Conservation (phyloP, 2,329 filamentous ascomycete species). For the Colletotrichum sp. region DNA sequence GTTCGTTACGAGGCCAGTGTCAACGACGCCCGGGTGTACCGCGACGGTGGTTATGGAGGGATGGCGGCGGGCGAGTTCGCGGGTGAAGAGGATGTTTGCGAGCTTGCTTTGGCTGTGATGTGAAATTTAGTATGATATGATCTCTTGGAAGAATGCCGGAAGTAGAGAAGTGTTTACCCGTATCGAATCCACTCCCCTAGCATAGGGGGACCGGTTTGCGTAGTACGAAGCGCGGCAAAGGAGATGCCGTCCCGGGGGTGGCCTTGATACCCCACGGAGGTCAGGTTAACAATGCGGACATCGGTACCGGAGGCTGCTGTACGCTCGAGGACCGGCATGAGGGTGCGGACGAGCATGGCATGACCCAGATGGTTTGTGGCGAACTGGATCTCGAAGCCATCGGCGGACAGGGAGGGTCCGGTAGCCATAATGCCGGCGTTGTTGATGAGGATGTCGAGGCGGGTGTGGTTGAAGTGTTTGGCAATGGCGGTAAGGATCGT, state of each 20-base stretch:
- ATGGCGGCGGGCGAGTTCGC: slow-evolving; percentile 30
- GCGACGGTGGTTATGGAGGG: slow-evolving; percentile 30
- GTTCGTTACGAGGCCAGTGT: slow-evolving; percentile 28
- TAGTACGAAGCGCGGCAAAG: neutral
- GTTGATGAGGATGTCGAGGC: slow-evolving; percentile 41
- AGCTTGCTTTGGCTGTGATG: slow-evolving; percentile 32
- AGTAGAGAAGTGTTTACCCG: neutral
- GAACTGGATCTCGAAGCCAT: slow-evolving; percentile 29
- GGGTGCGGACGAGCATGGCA: slow-evolving; percentile 26
- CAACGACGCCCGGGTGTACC: slow-evolving; percentile 33
- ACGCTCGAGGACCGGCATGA: slow-evolving; percentile 20
- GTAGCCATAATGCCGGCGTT: slow-evolving; percentile 31
- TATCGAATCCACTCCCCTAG: slow-evolving; percentile 31
- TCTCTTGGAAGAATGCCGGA: neutral
- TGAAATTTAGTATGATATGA: neutral
- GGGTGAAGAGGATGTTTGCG: slow-evolving; percentile 34
- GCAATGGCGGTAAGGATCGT: slow-evolving; percentile 36
- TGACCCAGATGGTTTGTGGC: slow-evolving; percentile 26
- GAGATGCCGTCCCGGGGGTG: slow-evolving; percentile 6
- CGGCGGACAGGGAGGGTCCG: slow-evolving; percentile 7
- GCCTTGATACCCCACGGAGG: slow-evolving; percentile 23
- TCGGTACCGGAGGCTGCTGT: slow-evolving; percentile 1
- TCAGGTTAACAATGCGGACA: slow-evolving; percentile 9
- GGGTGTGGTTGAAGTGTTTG: slow-evolving; percentile 29
- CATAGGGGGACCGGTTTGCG: neutral